Percentiles rank a stretch among this genome's conserved stretches.
These are phyloP conservation scores for Herpetomonas tarakana DNA, from an alignment of 208 protist genomes.

Conservation along the genomic window DNA sequence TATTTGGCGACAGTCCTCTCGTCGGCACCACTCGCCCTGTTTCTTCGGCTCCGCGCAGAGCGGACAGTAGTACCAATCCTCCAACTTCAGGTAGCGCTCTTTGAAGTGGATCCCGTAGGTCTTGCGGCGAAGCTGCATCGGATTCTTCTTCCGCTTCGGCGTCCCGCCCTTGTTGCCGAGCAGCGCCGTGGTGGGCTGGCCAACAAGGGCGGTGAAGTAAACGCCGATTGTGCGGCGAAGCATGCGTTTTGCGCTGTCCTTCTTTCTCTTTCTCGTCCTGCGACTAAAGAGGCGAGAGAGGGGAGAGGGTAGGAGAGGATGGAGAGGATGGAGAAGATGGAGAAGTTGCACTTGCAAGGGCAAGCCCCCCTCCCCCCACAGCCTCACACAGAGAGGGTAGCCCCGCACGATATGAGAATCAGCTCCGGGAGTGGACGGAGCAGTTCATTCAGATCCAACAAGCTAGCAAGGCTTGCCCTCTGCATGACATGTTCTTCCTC, in stretches of 20 bases:
- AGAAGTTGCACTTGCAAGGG: too few relatives aligned
- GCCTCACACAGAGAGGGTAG: too few relatives aligned
- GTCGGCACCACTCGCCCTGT: slow-evolving; percentile 87
- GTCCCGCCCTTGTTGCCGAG: slow-evolving; percentile 89
- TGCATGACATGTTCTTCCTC: too few relatives aligned
- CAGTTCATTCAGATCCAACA: too few relatives aligned
- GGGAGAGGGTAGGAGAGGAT: not conserved
- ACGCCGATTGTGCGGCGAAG: slow-evolving; percentile 9
- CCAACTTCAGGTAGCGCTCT: slow-evolving; percentile 78
- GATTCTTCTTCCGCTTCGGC: slow-evolving; percentile 90
- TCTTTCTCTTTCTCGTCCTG: slow-evolving; percentile 8
- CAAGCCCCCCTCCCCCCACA: too few relatives aligned
- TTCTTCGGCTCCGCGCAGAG: slow-evolving; percentile 90
- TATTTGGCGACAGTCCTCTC: slow-evolving; percentile 89
- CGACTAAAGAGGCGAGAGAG: slow-evolving; percentile 5
- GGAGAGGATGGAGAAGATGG: not conserved
- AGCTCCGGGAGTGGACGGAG: too few relatives aligned
- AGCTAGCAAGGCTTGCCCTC: too few relatives aligned
- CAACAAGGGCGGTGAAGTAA: slow-evolving; percentile 32
- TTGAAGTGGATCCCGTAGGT: slow-evolving; percentile 91
- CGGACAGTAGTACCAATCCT: slow-evolving; percentile 93
- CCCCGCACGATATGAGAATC: too few relatives aligned
- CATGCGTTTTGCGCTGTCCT: not conserved
- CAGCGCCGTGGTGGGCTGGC: slow-evolving; percentile 55
- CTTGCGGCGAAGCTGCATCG: slow-evolving; percentile 79